Conservation (phyloP, 2,329 filamentous ascomycete species). For the Penicillium corylophilum region DNA sequence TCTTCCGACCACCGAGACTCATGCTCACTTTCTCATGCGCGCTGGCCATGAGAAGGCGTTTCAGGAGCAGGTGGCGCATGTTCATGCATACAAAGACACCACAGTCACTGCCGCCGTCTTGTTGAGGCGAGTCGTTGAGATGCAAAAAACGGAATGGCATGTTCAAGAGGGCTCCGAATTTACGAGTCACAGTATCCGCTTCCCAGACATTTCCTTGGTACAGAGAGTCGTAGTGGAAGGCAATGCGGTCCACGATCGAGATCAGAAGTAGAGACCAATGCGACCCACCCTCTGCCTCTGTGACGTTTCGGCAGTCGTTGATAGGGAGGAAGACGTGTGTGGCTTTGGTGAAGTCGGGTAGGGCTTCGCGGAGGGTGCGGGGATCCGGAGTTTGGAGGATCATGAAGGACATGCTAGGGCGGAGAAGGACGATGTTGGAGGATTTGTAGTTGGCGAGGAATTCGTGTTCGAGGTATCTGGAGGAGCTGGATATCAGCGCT, state of each 20-base stretch:
- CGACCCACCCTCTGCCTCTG: conserved; percentile 79
- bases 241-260: conserved; percentile 80
- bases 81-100: conserved; percentile 93
- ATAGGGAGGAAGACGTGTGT: conserved; percentile 96
- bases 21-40: conserved; percentile 86
- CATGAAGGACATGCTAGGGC: conserved; percentile 89
- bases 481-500: conserved; percentile 10
- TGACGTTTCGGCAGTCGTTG: conserved; percentile 79
- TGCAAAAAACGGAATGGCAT: conserved; percentile 70
- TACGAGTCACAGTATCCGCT: conserved; percentile 66
- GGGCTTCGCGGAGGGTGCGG: conserved; percentile 60
- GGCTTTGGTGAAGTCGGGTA: conserved; percentile 75
- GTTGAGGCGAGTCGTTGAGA: conserved; percentile 81
- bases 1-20: conserved; percentile 81
- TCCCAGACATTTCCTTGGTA: conserved; percentile 72
- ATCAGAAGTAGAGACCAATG: conserved; percentile 96
- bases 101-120: conserved; percentile 90
- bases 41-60: conserved; percentile 74
- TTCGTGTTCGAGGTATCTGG: conserved; percentile 81
- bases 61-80: conserved; percentile 90
- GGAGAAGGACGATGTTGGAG: conserved; percentile 84
- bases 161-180: conserved; percentile 68
- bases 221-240: conserved; percentile 95
- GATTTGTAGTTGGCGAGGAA: conserved; percentile 75
- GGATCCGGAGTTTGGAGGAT: conserved; percentile 71